Conservation (phyloP, 2,329 filamentous ascomycete species). For the Trichoderma breve region DNA sequence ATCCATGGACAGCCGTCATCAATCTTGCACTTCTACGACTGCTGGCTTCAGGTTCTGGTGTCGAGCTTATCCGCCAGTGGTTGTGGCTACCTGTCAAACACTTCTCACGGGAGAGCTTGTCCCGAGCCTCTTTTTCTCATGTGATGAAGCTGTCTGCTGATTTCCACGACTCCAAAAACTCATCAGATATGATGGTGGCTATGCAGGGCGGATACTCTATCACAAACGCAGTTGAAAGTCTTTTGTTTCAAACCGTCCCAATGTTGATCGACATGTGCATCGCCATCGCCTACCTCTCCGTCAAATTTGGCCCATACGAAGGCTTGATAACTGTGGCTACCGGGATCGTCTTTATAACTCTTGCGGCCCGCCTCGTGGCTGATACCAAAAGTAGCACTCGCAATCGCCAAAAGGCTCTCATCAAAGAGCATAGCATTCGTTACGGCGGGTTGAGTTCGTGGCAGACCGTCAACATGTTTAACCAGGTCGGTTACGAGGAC, state of each 20-base stretch:
- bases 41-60: constrained; percentile 53
- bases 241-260: constrained; percentile 57
- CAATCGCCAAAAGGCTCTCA: constrained; percentile 53
- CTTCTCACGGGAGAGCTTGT: constrained; percentile 54
- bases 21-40: constrained; percentile 52
- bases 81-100: constrained; percentile 59
- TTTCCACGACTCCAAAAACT: constrained; percentile 60
- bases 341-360: constrained; percentile 54
- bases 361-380: constrained; percentile 52
- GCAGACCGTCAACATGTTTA: constrained; percentile 60
- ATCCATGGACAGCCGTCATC: constrained; percentile 52
- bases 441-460: constrained; percentile 57
- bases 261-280: constrained; percentile 60
- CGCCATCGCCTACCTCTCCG: constrained; percentile 59
- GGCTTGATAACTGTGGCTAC: constrained; percentile 61
- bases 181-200: constrained; percentile 57
- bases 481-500: constrained; percentile 57
- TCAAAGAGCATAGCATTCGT: constrained; percentile 55
- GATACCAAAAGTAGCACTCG: constrained; percentile 47
- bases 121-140: constrained; percentile 56
- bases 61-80: constrained; percentile 53
- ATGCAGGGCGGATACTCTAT: constrained; percentile 54
- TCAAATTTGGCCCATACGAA: constrained; percentile 59
- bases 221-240: constrained; percentile 55
- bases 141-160: constrained; percentile 60